phyloP scores from a whole-genome alignment of 1,139 yeast species.

The Debaryomyces udenii region DNA sequence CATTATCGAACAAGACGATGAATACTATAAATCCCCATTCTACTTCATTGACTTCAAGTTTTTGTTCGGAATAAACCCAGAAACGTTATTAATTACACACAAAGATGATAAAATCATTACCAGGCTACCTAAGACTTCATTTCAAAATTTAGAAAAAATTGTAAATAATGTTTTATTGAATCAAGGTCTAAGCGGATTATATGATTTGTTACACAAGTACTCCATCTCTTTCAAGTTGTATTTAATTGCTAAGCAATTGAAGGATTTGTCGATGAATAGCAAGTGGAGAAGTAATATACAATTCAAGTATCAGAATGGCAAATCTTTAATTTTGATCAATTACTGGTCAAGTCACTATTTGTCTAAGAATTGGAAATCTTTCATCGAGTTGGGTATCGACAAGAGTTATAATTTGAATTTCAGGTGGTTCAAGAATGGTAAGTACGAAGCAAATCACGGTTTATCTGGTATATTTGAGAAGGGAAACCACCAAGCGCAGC shows the following conservation, averaged over 20 bases:
- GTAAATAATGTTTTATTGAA: conserved; percentile 60
- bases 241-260: conserved; percentile 66
- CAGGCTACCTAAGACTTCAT: conserved; percentile 35
- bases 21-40: conserved; percentile 58
- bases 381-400: conserved; percentile 68
- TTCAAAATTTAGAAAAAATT: conserved; percentile 52
- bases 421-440: conserved; percentile 71
- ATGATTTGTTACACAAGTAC: conserved; percentile 70
- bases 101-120: conserved; percentile 32
- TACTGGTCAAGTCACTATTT: conserved; percentile 66
- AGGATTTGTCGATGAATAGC: conserved; percentile 51
- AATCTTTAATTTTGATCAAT: conserved; percentile 60
- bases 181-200: conserved; percentile 60
- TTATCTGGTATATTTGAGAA: conserved; percentile 17
- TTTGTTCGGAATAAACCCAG: conserved; percentile 51
- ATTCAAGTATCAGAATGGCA: conserved; percentile 67
- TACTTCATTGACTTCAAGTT: conserved; percentile 78
- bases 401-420: conserved; percentile 53
- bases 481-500: conserved; percentile 3
- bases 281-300: conserved; percentile 70
- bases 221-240: conserved; percentile 75
- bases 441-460: conserved; percentile 27
- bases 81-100: conserved; percentile 36
- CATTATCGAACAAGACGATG: conserved; percentile 52
- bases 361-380: conserved; percentile 45